A percentile compares a stretch with the other conserved stretches of the same genome.
These are phyloP conservation scores for Microsporum ferrugineum DNA, from an alignment of 2,329 filamentous ascomycete genomes.

Conservation along the genomic window DNA sequence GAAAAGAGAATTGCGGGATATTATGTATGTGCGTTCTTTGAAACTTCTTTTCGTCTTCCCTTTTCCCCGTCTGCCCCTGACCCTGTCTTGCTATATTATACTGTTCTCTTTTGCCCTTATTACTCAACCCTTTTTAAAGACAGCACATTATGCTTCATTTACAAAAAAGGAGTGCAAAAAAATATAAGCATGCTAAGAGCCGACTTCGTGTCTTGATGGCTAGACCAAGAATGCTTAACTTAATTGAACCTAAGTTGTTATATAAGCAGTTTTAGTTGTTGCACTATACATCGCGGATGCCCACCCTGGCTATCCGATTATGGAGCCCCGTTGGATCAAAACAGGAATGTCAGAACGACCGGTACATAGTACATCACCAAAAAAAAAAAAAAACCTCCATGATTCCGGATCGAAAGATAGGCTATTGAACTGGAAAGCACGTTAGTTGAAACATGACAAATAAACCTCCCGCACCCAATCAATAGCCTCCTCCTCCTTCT, in stretches of 20 bases:
- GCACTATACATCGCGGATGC: background rate
- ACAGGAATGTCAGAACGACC: conserved; percentile 3
- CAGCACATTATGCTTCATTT: background rate
- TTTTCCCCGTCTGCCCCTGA: conserved; percentile 1
- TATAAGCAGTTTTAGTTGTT: background rate
- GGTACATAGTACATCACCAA: background rate
- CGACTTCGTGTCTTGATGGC: background rate
- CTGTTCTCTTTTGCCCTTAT: background rate
- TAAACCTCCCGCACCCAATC: background rate
- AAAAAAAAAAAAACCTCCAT: conserved; percentile 1
- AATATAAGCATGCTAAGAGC: background rate
- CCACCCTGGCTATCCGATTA: conserved; percentile 2
- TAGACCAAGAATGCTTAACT: background rate
- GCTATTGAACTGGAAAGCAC: background rate
- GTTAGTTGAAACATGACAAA: conserved; percentile 4
- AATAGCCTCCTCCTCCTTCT: background rate
- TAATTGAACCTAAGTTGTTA: background rate
- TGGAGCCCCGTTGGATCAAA: conserved; percentile 3
- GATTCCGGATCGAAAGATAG: background rate
- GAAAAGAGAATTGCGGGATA: background rate
- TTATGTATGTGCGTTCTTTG: conserved; percentile 4
- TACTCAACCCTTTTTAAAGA: background rate
- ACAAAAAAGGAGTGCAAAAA: background rate
- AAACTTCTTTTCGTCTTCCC: conserved; percentile 1
- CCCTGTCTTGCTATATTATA: background rate